Evolutionary conservation across 2,329 filamentous ascomycete species (phyloP).

Genomic region (Trichophyton simii): DNA sequence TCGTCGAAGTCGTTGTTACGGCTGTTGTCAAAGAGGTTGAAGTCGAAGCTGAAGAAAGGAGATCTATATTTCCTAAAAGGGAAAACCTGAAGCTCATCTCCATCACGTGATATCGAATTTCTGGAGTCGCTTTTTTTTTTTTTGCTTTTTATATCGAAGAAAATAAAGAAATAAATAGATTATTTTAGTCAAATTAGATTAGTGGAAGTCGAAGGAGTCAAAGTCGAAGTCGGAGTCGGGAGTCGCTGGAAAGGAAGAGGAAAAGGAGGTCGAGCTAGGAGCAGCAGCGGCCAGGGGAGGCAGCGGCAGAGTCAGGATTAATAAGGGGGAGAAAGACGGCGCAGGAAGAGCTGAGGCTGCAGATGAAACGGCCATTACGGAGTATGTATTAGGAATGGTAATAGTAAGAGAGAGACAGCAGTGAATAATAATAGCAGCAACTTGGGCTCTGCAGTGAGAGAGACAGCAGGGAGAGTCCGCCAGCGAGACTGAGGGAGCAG

Average conservation of each 20-base stretch:
- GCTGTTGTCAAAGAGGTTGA: neutral
- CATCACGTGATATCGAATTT: neutral
- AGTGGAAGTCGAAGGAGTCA: too few species aligned
- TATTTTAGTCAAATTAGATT: too few species aligned
- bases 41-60: neutral
- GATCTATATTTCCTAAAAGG: neutral
- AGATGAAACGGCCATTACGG: neutral
- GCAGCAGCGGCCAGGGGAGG: neutral
- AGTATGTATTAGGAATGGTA: neutral
- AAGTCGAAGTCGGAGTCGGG: too few species aligned
- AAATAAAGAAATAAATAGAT: neutral
- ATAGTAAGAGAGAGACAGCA: neutral
- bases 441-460: neutral
- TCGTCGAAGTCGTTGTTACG: neutral
- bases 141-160: neutral
- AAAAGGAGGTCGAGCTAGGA: neutral
- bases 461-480: neutral
- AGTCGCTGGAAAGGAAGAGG: neutral
- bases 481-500: too few species aligned
- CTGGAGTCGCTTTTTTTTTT: neutral
- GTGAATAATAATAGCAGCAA: neutral
- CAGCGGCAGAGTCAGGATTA: too few species aligned
- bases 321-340: too few species aligned
- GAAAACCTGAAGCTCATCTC: neutral
- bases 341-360: too few species aligned